Evolutionary conservation across 2,329 filamentous ascomycete species (phyloP).

Genomic region (Metarhizium brunneum): DNA sequence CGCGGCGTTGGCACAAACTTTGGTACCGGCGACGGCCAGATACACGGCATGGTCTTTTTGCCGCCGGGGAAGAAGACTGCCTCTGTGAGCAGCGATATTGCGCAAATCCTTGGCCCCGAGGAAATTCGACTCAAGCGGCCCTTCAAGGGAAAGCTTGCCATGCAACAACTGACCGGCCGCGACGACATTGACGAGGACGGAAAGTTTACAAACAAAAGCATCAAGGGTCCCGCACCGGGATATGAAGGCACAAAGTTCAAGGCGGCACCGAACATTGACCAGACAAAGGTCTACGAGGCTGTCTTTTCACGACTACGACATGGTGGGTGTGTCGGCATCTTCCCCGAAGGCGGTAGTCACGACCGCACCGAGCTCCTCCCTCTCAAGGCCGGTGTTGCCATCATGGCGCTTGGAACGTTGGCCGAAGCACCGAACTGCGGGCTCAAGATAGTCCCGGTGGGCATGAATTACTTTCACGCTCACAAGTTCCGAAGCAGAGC

Average conservation of each 20-base stretch:
- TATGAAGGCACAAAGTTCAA: slow-evolving; percentile 78
- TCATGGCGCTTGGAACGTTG: slow-evolving; percentile 91
- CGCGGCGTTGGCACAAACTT: slow-evolving; percentile 77
- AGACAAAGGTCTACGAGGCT: slow-evolving; percentile 85
- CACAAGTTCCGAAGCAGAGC: slow-evolving; percentile 97
- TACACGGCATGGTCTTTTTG: slow-evolving; percentile 77
- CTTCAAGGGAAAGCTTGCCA: slow-evolving; percentile 66
- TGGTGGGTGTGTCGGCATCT: slow-evolving; percentile 90
- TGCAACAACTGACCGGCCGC: slow-evolving; percentile 75
- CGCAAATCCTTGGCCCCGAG: slow-evolving; percentile 68
- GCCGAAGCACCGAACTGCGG: slow-evolving; percentile 79
- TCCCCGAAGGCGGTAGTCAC: slow-evolving; percentile 93
- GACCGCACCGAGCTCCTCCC: slow-evolving; percentile 87
- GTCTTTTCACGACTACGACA: slow-evolving; percentile 76
- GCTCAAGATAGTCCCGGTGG: slow-evolving; percentile 89
- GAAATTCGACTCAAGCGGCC: slow-evolving; percentile 81
- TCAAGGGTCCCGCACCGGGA: slow-evolving; percentile 45
- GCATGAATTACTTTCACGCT: slow-evolving; percentile 99
- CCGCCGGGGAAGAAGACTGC: slow-evolving; percentile 71
- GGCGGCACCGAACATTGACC: slow-evolving; percentile 85
- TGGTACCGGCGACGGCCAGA: slow-evolving; percentile 57
- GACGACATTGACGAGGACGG: slow-evolving; percentile 61
- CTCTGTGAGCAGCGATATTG: slow-evolving; percentile 74
- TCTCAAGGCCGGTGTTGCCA: slow-evolving; percentile 90
- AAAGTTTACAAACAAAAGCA: slow-evolving; percentile 45